phyloP scores from a whole-genome alignment of 345 rosid genomes.

The Jatropha curcas region DNA sequence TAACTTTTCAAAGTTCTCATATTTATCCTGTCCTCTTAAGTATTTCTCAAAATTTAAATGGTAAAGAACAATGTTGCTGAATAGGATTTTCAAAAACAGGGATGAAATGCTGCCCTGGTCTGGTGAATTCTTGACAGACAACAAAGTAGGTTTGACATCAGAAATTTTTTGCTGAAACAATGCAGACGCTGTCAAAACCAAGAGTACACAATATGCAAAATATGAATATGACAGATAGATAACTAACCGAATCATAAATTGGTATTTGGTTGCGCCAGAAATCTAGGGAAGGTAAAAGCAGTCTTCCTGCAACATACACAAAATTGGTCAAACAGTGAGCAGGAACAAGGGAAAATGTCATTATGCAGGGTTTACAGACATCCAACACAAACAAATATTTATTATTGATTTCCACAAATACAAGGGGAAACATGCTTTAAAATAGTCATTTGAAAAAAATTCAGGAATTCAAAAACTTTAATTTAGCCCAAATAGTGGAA shows the following conservation, averaged over 20 bases:
- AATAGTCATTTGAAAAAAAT: background rate
- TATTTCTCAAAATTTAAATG: background rate
- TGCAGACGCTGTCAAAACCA: background rate
- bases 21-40: background rate
- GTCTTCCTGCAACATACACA: conserved; percentile 59
- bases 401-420: background rate
- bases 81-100: background rate
- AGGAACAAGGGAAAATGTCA: background rate
- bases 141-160: background rate
- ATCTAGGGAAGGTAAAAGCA: conserved; percentile 65
- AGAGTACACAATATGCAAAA: background rate
- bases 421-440: background rate
- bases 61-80: background rate
- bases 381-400: background rate
- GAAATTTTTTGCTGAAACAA: background rate
- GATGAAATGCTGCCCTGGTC: background rate
- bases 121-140: background rate
- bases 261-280: conserved; percentile 86
- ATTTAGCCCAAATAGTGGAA: background rate
- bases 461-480: background rate
- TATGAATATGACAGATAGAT: background rate
- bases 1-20: background rate
- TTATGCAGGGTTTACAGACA: background rate
- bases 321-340: conserved; percentile 19
- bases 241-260: conserved; percentile 64